phyloP scores from a whole-genome alignment of 495 filamentous ascomycete species.

The Penicillium coprophilum region DNA sequence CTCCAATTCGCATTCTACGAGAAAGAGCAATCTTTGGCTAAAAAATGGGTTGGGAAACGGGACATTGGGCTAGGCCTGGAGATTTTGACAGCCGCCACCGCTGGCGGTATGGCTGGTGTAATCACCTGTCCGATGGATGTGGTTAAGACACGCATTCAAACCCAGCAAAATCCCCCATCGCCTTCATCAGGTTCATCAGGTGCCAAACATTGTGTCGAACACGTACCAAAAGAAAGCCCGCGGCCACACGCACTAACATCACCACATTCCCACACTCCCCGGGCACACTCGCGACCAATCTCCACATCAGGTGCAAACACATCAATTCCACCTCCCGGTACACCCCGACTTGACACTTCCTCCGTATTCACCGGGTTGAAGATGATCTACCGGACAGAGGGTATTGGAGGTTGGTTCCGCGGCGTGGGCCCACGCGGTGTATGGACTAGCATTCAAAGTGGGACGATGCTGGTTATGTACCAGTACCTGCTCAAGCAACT shows the following conservation, averaged over 20 bases:
- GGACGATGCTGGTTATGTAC: slow-evolving; percentile 96
- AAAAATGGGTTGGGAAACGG: slow-evolving; percentile 64
- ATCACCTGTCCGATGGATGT: slow-evolving; percentile 96
- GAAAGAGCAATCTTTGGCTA: slow-evolving; percentile 80
- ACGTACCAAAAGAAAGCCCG: slow-evolving; percentile 37
- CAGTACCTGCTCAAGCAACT: slow-evolving; percentile 80
- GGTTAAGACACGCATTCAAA: slow-evolving; percentile 97
- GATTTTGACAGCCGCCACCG: slow-evolving; percentile 84
- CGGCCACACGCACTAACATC: slow-evolving; percentile 32
- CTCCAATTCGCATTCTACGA: slow-evolving; percentile 98
- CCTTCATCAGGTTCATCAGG: slow-evolving; percentile 20
- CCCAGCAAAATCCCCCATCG: slow-evolving; percentile 66
- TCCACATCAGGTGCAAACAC: slow-evolving; percentile 85
- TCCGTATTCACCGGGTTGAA: slow-evolving; percentile 82
- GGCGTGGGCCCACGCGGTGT: slow-evolving; percentile 90
- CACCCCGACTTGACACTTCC: slow-evolving; percentile 78
- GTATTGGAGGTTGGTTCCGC: slow-evolving; percentile 85
- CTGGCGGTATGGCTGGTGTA: slow-evolving; percentile 89
- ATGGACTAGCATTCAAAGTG: slow-evolving; percentile 97
- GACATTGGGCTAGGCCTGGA: slow-evolving; percentile 86
- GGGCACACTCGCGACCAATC: slow-evolving; percentile 58
- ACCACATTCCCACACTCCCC: slow-evolving; percentile 30
- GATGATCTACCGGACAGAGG: slow-evolving; percentile 86
- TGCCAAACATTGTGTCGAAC: slow-evolving; percentile 27
- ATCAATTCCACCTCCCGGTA: slow-evolving; percentile 68